Percentiles rank a stretch among this genome's conserved stretches.
Evolutionary conservation across 495 filamentous ascomycete genomes (phyloP).

Genomic region (Penicillium turbatum): DNA sequence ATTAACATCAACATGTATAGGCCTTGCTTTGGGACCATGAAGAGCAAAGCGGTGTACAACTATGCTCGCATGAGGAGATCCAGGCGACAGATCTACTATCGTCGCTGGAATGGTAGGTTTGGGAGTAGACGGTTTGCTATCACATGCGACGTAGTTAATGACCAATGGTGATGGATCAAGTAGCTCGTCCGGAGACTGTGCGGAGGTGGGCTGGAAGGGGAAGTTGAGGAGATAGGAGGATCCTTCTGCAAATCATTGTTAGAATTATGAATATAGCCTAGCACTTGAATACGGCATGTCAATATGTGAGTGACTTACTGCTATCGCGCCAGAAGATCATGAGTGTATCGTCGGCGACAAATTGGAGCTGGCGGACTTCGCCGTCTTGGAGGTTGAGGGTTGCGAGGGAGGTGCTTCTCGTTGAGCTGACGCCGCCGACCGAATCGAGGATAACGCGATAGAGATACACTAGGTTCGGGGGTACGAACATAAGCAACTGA

Average conservation of each 20-base stretch:
- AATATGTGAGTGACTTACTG: constrained; percentile 28
- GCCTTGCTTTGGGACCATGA: constrained; percentile 39
- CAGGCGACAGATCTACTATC: constrained; percentile 22
- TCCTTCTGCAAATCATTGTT: constrained; percentile 17
- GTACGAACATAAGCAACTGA: not conserved
- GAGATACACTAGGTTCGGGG: constrained; percentile 39
- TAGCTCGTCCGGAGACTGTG: not conserved
- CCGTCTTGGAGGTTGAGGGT: constrained; percentile 40
- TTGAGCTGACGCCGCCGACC: constrained; percentile 54
- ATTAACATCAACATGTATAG: constrained; percentile 49
- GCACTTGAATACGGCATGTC: constrained; percentile 15
- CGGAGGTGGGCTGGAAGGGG: constrained; percentile 26
- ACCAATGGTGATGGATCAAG: constrained; percentile 8
- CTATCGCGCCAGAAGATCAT: constrained; percentile 46
- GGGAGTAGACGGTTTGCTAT: constrained; percentile 6
- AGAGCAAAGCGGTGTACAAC: constrained; percentile 35
- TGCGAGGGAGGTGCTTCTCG: constrained; percentile 36
- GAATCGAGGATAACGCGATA: constrained; percentile 47
- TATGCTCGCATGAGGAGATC: constrained; percentile 4
- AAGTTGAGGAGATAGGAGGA: constrained; percentile 38
- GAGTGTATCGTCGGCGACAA: constrained; percentile 50
- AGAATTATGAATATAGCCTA: not conserved
- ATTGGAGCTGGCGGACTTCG: constrained; percentile 50
- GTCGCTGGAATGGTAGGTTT: constrained; percentile 18
- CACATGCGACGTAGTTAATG: constrained; percentile 17